These are phyloP conservation scores for Fusarium duplospermum DNA, from an alignment of 2,329 filamentous ascomycete genomes.

Conservation along the genomic window DNA sequence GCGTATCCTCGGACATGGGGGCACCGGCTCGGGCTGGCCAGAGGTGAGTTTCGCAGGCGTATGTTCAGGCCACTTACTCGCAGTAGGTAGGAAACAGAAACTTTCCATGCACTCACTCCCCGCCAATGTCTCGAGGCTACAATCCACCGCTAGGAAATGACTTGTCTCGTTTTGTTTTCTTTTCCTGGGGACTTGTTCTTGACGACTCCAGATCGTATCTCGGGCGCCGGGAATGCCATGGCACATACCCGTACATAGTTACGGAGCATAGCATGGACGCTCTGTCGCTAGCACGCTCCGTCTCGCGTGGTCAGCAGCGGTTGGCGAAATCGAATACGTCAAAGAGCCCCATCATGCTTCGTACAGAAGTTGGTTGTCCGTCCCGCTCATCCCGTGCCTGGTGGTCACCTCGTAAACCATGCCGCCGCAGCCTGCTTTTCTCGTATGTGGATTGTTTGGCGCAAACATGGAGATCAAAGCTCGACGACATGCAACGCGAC, in stretches of 20 bases:
- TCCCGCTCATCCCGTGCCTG: slow-evolving; percentile 31
- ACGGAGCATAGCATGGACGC: slow-evolving; percentile 1
- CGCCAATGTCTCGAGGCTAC: slow-evolving; percentile 18
- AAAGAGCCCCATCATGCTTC: slow-evolving; percentile 22
- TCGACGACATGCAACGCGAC: slow-evolving; percentile 22
- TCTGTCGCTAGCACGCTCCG: slow-evolving; percentile 12
- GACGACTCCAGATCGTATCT: slow-evolving; percentile 20
- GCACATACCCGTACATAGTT: slow-evolving; percentile 3
- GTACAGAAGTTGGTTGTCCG: slow-evolving; percentile 24
- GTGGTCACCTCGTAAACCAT: slow-evolving; percentile 42
- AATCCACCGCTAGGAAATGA: slow-evolving; percentile 13
- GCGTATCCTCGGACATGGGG: slow-evolving; percentile 18
- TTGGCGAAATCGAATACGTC: slow-evolving; percentile 38
- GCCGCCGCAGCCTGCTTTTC: slow-evolving; percentile 39
- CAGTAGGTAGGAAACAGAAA: slow-evolving; percentile 6
- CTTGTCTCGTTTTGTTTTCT: slow-evolving; percentile 21
- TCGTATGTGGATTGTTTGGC: slow-evolving; percentile 35
- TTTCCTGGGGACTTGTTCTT: not conserved
- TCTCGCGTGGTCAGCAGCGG: slow-evolving; percentile 36
- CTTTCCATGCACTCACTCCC: slow-evolving; percentile 13
- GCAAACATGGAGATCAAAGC: slow-evolving; percentile 17
- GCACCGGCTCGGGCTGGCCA: slow-evolving; percentile 2
- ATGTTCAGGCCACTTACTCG: slow-evolving; percentile 19
- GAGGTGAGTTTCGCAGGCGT: slow-evolving; percentile 3
- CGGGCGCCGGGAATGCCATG: slow-evolving; percentile 20